Base-by-base conservation (phyloP, 2,329 filamentous ascomycete genomes). In the Aspergillus viridinutans region DNA sequence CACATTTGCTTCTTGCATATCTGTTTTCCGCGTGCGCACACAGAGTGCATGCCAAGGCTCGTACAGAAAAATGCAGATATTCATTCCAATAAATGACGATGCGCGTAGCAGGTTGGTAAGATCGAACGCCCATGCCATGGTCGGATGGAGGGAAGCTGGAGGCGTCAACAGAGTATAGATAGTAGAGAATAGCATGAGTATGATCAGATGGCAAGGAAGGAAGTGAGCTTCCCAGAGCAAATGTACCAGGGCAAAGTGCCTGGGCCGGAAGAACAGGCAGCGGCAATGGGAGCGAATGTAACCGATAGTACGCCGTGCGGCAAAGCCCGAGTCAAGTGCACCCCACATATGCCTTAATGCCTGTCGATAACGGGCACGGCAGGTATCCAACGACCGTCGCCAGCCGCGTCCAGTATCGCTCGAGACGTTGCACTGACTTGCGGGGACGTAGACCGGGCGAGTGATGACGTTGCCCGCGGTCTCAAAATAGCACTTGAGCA, bases 341-440 rank as follows among this genome's bases (percentile, higher is more conserved):
- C 87, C 87, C 87, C 87, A 90, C 87, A 90, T 90, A 73, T 90
- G 87, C 60, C 88, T 82, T 54, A 89, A 74, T 49, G 86, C 87
- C 73, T 90, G 88, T 71, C 84, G 86, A 70, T 90, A 90, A 23
- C 88, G 84, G 23, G 87, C 87, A 40, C 76, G 71, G 64, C 87
- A 79, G 59, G 88, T 87, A 45, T 79, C 77, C 50, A 81, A 69
- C 2, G 58, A 59, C 4, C 64, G 62, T 14, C 67, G 65, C 58
- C 83, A 75, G 49, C 85, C 32, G 7, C 32, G 32, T 3, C 14
- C 32, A 3, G 32, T 38, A 38, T 38, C 32, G 3, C 32, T 38
- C 6, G 32, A 17, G 5, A 38, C 14, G 14, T 38, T 38, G 32
- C 32, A 38, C 32, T 38, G 32, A 6, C 85, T 90, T 57, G 89